Evolutionary conservation across 2,329 filamentous ascomycete species (phyloP).

Genomic region (Scolecobasidium constrictum): DNA sequence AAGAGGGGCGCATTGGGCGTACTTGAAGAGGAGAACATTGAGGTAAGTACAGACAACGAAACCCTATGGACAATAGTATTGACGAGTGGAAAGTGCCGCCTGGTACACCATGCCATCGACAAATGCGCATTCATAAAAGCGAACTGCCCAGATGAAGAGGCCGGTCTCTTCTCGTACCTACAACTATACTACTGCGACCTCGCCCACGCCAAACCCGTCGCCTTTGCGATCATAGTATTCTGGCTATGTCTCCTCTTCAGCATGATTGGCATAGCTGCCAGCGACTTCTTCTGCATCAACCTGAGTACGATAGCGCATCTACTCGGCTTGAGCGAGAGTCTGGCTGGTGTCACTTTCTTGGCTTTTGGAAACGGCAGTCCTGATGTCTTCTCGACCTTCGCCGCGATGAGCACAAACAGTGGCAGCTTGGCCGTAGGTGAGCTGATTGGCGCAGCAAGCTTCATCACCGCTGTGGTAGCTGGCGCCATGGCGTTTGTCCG

Average conservation of each 20-base stretch:
- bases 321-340: constrained; percentile 86
- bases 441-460: constrained; percentile 85
- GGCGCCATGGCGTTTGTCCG: constrained; percentile 96
- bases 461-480: constrained; percentile 92
- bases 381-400: constrained; percentile 97
- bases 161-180: constrained; percentile 81
- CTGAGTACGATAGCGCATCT: constrained; percentile 84
- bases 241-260: constrained; percentile 90
- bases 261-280: constrained; percentile 94
- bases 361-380: constrained; percentile 97
- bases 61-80: background rate
- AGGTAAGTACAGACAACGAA: background rate
- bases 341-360: constrained; percentile 91
- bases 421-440: constrained; percentile 95
- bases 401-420: constrained; percentile 92
- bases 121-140: constrained; percentile 76
- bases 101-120: constrained; percentile 66
- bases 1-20: background rate
- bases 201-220: constrained; percentile 55
- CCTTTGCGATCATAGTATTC: constrained; percentile 64
- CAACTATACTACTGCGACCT: constrained; percentile 82
- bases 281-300: constrained; percentile 97
- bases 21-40: background rate
- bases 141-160: constrained; percentile 82
- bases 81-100: constrained; percentile 48